These are phyloP conservation scores for Ajuga chamaepitys DNA, from an alignment of 257 asterid species.

Conservation along the genomic window DNA sequence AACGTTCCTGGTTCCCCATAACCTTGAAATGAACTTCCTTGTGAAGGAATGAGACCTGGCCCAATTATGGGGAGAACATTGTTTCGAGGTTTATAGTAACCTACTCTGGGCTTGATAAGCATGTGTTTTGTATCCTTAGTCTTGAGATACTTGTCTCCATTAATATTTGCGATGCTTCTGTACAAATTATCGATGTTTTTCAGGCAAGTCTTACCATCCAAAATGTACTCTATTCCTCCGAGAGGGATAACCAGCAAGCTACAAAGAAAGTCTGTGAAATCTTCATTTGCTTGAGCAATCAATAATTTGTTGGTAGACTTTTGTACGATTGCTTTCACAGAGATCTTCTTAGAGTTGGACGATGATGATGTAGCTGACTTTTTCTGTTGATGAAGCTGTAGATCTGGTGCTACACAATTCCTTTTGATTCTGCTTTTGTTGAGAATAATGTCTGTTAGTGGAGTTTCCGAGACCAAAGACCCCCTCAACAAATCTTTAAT, in stretches of 20 bases:
- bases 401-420: background rate
- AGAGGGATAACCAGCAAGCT: conserved; percentile 10
- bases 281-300: conserved; percentile 6
- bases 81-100: background rate
- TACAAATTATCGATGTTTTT: conserved; percentile 7
- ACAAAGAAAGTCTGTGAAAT: conserved; percentile 12
- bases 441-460: too few species aligned
- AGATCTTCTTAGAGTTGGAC: background rate
- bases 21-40: background rate
- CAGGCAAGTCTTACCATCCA: background rate
- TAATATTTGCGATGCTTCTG: background rate
- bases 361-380: too few species aligned
- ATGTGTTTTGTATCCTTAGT: background rate
- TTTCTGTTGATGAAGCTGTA: background rate
- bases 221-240: background rate
- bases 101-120: conserved; percentile 3
- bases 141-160: background rate
- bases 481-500: conserved; percentile 4
- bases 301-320: conserved; percentile 15
- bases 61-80: background rate
- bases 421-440: background rate
- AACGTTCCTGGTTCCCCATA: background rate
- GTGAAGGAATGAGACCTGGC: background rate
- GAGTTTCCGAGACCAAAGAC: conserved; percentile 6
- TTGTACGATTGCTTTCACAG: background rate